Evolutionary conservation across 371 early-diverging fungal species (phyloP).

Genomic region (Chytridium lagenaria): DNA sequence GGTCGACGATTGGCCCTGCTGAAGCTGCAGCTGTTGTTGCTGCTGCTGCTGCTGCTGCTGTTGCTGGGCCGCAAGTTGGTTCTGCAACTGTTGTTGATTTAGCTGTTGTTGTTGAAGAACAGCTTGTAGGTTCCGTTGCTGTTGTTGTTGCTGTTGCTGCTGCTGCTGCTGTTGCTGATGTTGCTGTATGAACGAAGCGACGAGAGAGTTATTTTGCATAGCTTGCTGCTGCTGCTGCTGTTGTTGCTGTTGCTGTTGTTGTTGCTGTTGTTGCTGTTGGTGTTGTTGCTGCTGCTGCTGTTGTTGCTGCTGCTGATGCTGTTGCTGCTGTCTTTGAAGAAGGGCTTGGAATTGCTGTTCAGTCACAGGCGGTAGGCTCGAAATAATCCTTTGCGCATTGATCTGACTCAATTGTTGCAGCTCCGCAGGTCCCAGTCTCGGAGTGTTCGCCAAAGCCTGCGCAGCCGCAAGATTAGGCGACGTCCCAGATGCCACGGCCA

Average conservation of each 20-base stretch:
- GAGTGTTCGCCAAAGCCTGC: background rate
- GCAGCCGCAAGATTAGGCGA: background rate
- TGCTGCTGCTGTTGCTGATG: conserved; percentile 8
- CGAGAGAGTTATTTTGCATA: background rate
- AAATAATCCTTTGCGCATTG: background rate
- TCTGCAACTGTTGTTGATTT: background rate
- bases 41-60: conserved; percentile 18
- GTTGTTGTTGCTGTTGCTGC: conserved; percentile 19
- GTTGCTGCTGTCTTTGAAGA: background rate
- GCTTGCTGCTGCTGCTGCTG: background rate
- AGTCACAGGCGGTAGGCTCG: background rate
- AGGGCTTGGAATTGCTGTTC: background rate
- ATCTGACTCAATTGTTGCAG: background rate
- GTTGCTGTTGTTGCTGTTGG: background rate
- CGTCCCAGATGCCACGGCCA: background rate
- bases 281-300: background rate
- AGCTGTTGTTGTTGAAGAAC: conserved; percentile 7
- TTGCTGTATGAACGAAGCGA: no score
- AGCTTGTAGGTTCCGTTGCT: background rate
- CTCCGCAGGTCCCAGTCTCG: background rate
- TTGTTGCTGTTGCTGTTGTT: no score
- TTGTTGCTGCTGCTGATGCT: background rate
- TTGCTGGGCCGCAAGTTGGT: background rate
- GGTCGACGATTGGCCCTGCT: background rate
- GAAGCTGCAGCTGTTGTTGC: conserved; percentile 20